These are phyloP conservation scores for Geotrichum reessii DNA, from an alignment of 1,139 yeast species.

Conservation along the genomic window DNA sequence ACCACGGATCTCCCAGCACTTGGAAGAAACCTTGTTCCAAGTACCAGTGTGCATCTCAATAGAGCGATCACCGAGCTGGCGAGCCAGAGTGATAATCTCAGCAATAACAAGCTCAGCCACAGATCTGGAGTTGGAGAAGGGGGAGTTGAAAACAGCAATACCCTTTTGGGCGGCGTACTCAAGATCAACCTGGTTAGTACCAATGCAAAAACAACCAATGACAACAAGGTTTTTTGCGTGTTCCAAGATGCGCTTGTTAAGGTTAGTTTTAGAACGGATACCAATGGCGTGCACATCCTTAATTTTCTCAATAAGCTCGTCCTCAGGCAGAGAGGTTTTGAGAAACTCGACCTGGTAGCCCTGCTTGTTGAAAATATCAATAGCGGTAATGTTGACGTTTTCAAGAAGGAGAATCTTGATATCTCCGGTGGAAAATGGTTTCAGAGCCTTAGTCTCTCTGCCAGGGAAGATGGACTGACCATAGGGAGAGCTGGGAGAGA, in stretches of 20 bases:
- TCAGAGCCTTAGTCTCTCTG: constrained; percentile 51
- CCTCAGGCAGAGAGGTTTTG: constrained; percentile 86
- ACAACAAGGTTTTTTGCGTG: constrained; percentile 87
- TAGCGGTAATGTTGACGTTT: constrained; percentile 89
- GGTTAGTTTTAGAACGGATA: constrained; percentile 91
- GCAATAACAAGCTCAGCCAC: constrained; percentile 98
- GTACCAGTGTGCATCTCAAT: constrained; percentile 94
- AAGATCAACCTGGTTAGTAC: constrained; percentile 95
- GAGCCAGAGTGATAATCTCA: constrained; percentile 86
- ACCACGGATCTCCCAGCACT: constrained; percentile 99
- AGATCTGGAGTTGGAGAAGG: constrained; percentile 96
- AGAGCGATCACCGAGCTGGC: constrained; percentile 96
- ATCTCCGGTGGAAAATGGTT: constrained; percentile 88
- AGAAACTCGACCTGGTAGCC: constrained; percentile 96
- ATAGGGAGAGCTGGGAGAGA: constrained; percentile 53
- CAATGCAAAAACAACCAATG: constrained; percentile 98
- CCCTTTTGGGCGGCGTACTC: constrained; percentile 90
- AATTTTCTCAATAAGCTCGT: constrained; percentile 89
- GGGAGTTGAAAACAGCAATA: constrained; percentile 96
- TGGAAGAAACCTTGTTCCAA: constrained; percentile 94
- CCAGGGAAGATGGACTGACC: constrained; percentile 34
- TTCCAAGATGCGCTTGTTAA: constrained; percentile 69
- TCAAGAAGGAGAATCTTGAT: constrained; percentile 85
- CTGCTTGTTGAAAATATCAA: constrained; percentile 74
- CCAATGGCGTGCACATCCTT: constrained; percentile 94